Base-by-base conservation (phyloP, 768 basidiomycete species). In the Pholiota conissans region DNA sequence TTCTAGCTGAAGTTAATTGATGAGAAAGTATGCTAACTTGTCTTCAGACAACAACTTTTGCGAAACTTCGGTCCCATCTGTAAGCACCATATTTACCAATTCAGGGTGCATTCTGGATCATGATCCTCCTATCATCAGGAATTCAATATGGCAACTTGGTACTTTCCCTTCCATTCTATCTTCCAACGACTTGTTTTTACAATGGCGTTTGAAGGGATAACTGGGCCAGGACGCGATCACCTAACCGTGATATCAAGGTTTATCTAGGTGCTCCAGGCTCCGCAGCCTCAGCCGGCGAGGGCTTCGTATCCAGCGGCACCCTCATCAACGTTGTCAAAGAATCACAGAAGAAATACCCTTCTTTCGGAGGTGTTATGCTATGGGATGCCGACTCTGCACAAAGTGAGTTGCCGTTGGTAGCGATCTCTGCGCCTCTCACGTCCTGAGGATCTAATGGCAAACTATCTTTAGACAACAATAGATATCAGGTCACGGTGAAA, bases 401-500 rank as follows among this genome's bases (percentile, higher is more conserved):
- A 56, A 76, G 77, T 76, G 60, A 72, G 74, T 54, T 1, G 16
- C 32, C 28, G 18, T 30, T 18, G 77, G 59, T 69, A 29, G 20
- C 14, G 47, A 13, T 56, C 39, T 27, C 4, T 7, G 18, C 24
- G n/a, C 5, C 29, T 32, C 9, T 10, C 28, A 29, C 34, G 22
- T 47, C 14, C 20, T 54, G 4, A 52, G 22, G 22, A 22, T 47
- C 32, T 10, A 55, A 28, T n/a, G 8, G 9, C 1, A 4, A 45
- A 22, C n/a, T 46, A 51, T 59, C 50, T 53, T 40, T 55, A 82
- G 87, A 74, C 24, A 89, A 89, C 65, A 71, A 76, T 59, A 79
- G 81, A 28, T 89, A 79, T 61, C 84, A 87, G 63, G 69, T 76
- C 20, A 80, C 78, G 9, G 80, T 88, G 56, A 89, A 90, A 71